phyloP scores from a whole-genome alignment of 768 basidiomycete species.

The Podaxis pistillaris region DNA sequence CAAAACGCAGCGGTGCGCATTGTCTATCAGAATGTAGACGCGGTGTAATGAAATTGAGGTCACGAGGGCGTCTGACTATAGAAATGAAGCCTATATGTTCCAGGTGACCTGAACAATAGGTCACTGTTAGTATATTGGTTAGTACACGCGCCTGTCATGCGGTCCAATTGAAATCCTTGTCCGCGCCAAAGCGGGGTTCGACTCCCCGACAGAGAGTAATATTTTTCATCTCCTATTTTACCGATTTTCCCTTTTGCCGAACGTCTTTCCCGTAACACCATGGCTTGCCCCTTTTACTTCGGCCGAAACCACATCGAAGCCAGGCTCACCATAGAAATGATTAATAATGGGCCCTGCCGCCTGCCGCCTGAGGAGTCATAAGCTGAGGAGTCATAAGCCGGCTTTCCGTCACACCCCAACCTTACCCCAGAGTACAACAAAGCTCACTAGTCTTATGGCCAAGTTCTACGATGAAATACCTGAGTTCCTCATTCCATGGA shows the following conservation, averaged over 20 bases:
- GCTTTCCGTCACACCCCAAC: not conserved
- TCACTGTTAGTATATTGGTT: constrained; percentile 20
- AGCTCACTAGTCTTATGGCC: constrained; percentile 40
- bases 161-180: not conserved
- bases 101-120: not conserved
- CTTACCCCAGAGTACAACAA: not conserved
- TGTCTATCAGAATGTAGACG: constrained; percentile 1
- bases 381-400: not conserved
- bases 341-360: no score
- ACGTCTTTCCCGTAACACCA: no score
- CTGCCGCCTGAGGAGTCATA: no score
- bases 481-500: constrained; percentile 46
- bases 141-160: constrained; percentile 19
- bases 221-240: not conserved
- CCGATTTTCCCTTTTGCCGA: not conserved
- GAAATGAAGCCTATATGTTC: no score
- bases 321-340: no score
- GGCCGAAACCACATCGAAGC: no score
- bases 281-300: no score
- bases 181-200: constrained; percentile 20
- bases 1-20: not conserved
- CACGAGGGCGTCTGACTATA: not conserved
- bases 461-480: constrained; percentile 54
- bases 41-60: not conserved
- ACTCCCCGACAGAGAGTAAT: constrained; percentile 14